Base-by-base conservation (phyloP, 164 flowering plant genomes). In the Aristolochia contorta region DNA sequence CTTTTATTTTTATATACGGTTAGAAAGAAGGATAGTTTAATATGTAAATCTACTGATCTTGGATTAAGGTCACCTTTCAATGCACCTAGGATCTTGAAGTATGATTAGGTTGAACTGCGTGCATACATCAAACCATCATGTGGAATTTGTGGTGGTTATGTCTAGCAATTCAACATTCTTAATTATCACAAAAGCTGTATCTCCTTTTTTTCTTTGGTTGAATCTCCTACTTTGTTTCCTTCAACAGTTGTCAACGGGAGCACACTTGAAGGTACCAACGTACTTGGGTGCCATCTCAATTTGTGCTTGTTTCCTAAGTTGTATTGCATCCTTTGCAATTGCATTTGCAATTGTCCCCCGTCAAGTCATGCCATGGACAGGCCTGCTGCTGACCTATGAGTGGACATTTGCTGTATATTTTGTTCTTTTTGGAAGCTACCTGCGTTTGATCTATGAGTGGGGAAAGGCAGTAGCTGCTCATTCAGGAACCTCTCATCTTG, bases 361-460 rank as follows among this genome's bases (percentile, higher is more conserved):
- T 13, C 99, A 93, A 79, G 89, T 88, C 60, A 82, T 74, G 82
- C 99, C 99, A 60, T 93, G 96, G 97, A 88, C 95, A 22, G 99
- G 99, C 53, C 74, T 93, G 81, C 67, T 88, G 27, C 79, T 93
- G 70, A 75, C 85, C 80, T 93, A 90, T 64, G 99, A 93, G 64
- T 90, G 96, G 97, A 82, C 89, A 33, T 86, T 86, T 65, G 65
- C 83, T 7, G 50, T 78, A 54, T 90, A 86, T 78, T 72, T 82
- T 62, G 19, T 88, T 19, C 59, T 84, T 19, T 86, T 88, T 69
- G 88, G 95, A 61, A 80, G 85, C 30, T 93, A 83, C 71, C 86
- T 93, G 56, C 80, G 75, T 59, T 47, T 86, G 61, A 62, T 81
- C 48, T 75, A 77, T 72, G 74, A 63, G 53, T 88, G 87, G 90